A percentile compares a stretch with the other conserved stretches of the same genome.
Evolutionary conservation across 352 stramenopile species (phyloP).

Genomic region (Thalassiosira hispida): DNA sequence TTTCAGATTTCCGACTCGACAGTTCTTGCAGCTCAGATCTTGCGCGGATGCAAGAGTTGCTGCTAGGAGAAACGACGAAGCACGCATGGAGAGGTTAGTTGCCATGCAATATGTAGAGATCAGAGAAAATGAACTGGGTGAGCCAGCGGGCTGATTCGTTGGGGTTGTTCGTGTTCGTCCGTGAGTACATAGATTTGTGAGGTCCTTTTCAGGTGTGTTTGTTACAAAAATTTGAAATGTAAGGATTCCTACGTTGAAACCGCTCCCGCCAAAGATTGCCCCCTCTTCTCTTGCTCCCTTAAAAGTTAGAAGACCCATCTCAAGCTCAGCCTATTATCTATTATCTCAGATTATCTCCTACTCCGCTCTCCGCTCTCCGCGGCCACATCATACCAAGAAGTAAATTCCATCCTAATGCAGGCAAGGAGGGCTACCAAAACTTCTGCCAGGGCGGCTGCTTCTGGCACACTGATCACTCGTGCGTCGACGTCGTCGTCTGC

Average conservation of each 20-base stretch:
- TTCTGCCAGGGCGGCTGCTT: background rate
- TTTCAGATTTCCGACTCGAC: conserved; percentile 17
- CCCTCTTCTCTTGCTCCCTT: too few relatives aligned
- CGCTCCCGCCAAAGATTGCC: too few relatives aligned
- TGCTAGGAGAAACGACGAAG: conserved; percentile 9
- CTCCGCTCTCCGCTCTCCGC: too few relatives aligned
- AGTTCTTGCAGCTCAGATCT: conserved; percentile 24
- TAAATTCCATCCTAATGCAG: background rate
- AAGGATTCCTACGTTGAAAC: too few relatives aligned
- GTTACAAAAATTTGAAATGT: too few relatives aligned
- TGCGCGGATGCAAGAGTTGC: conserved; percentile 20
- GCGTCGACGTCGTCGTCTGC: background rate
- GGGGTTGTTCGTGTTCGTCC: too few relatives aligned
- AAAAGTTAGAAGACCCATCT: too few relatives aligned
- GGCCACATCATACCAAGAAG: too few relatives aligned
- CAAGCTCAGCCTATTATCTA: too few relatives aligned
- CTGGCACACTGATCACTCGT: background rate
- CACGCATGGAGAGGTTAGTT: background rate
- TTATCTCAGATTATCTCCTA: too few relatives aligned
- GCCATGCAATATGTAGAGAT: background rate
- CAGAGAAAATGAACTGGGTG: background rate
- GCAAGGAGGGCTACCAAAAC: background rate
- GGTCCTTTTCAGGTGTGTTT: too few relatives aligned
- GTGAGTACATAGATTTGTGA: too few relatives aligned
- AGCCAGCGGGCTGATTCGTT: background rate